These are phyloP conservation scores for Annulohypoxylon moriforme DNA, from an alignment of 495 filamentous ascomycete genomes.

Conservation along the genomic window DNA sequence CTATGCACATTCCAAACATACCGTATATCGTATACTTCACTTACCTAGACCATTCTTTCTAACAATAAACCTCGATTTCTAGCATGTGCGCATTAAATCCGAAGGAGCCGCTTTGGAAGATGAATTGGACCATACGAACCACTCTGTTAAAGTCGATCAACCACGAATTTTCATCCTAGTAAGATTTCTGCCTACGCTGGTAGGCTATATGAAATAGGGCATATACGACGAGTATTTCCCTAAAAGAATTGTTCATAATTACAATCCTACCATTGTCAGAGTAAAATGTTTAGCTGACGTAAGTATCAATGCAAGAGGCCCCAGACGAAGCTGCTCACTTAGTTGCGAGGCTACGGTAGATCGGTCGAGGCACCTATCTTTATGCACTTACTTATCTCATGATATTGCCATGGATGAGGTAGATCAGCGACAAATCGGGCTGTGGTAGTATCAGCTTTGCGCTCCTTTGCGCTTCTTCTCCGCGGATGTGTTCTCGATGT, in stretches of 20 bases:
- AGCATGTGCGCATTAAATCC: background rate
- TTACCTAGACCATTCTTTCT: background rate
- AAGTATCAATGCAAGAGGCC: background rate
- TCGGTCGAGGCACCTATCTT: background rate
- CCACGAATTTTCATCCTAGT: background rate
- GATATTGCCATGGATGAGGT: constrained; percentile 3
- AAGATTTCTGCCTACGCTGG: background rate
- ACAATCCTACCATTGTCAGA: background rate
- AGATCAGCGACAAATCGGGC: constrained; percentile 1
- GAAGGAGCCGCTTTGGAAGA: background rate
- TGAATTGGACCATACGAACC: background rate
- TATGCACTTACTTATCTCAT: constrained; percentile 1
- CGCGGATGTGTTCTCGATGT: background rate
- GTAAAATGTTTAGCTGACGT: background rate
- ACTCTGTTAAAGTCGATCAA: background rate
- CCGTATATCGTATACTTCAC: background rate
- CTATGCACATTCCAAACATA: background rate
- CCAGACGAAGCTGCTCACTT: background rate
- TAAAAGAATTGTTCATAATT: background rate
- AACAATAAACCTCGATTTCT: background rate
- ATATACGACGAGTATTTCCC: background rate
- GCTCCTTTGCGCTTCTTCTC: background rate
- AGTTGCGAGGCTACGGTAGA: background rate
- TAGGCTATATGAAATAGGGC: background rate
- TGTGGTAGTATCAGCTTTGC: background rate